These are phyloP conservation scores for Penicillium soppii DNA, from an alignment of 495 filamentous ascomycete genomes.

Conservation along the genomic window DNA sequence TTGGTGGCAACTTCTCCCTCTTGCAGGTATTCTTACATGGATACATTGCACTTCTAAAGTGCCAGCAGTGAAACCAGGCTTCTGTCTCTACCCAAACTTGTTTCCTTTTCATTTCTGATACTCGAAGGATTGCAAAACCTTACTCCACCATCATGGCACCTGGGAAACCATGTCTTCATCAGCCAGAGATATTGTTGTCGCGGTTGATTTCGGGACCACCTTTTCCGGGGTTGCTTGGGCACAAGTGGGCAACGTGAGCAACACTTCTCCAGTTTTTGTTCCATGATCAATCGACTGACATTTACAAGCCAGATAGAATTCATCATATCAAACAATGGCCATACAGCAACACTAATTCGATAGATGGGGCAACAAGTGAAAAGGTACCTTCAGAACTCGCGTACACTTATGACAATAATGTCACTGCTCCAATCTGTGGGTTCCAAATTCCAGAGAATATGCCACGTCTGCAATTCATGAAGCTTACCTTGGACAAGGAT, in stretches of 20 bases:
- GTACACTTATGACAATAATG: slow-evolving; percentile 29
- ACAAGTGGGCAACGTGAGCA: slow-evolving; percentile 29
- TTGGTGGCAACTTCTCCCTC: too few species aligned
- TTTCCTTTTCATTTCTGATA: too few species aligned
- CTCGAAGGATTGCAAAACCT: too few species aligned
- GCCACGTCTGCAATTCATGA: slow-evolving; percentile 53
- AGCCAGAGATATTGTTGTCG: slow-evolving; percentile 26
- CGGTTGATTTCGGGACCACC: slow-evolving; percentile 49
- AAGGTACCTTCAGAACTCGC: slow-evolving; percentile 37
- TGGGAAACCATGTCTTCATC: background rate
- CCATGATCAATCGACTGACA: background rate
- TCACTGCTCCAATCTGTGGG: slow-evolving; percentile 43
- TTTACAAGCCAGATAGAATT: slow-evolving; percentile 23
- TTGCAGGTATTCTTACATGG: too few species aligned
- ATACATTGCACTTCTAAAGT: too few species aligned
- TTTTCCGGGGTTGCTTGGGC: slow-evolving; percentile 52
- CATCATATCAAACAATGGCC: slow-evolving; percentile 26
- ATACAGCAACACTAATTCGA: slow-evolving; percentile 11
- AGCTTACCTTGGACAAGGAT: slow-evolving; percentile 41
- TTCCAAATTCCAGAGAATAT: slow-evolving; percentile 44
- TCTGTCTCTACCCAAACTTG: too few species aligned
- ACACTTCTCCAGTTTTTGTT: background rate
- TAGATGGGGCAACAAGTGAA: slow-evolving; percentile 31
- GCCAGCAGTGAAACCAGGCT: too few species aligned
- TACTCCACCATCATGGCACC: too few species aligned